phyloP scores from a whole-genome alignment of 2,329 filamentous ascomycete species.

The Orbilia blumenaviensis region DNA sequence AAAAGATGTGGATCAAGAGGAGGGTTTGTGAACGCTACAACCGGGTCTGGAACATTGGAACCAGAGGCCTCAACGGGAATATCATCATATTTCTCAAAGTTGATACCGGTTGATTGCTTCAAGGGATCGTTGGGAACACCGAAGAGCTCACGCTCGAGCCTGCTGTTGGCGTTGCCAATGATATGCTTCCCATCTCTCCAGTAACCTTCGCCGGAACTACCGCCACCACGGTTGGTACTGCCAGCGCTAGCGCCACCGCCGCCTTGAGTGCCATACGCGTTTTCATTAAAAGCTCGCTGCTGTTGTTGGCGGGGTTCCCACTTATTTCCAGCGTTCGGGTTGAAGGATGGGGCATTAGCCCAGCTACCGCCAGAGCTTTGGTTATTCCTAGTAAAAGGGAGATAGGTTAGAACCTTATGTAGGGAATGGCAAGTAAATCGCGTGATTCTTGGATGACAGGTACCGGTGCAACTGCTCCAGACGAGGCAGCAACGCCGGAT shows the following conservation, averaged over 20 bases:
- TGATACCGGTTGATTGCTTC: constrained; percentile 98
- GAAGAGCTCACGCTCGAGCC: constrained; percentile 94
- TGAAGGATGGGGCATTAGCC: constrained; percentile 56
- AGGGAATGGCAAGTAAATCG: constrained; percentile 4
- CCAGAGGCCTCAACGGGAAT: constrained; percentile 98
- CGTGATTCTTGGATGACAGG: constrained; percentile 6
- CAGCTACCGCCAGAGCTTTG: constrained; percentile 50
- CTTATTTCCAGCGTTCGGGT: constrained; percentile 54
- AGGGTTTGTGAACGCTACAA: constrained; percentile 89
- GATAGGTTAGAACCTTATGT: constrained; percentile 18
- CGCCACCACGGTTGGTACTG: constrained; percentile 66
- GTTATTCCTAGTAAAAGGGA: constrained; percentile 17
- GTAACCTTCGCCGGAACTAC: constrained; percentile 90
- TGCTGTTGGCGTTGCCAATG: constrained; percentile 84
- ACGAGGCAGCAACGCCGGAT: constrained; percentile 9
- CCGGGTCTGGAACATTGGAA: constrained; percentile 88
- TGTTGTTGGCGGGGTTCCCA: constrained; percentile 57
- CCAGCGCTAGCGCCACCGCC: constrained; percentile 60
- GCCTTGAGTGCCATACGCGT: constrained; percentile 69
- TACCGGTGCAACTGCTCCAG: background rate
- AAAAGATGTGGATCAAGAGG: constrained; percentile 94
- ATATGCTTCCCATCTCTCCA: constrained; percentile 98
- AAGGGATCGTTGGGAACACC: constrained; percentile 87
- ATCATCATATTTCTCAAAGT: constrained; percentile 99
- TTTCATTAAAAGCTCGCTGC: constrained; percentile 70